Conservation (phyloP, 768 basidiomycete genomes). For the Grammothele lineata region DNA sequence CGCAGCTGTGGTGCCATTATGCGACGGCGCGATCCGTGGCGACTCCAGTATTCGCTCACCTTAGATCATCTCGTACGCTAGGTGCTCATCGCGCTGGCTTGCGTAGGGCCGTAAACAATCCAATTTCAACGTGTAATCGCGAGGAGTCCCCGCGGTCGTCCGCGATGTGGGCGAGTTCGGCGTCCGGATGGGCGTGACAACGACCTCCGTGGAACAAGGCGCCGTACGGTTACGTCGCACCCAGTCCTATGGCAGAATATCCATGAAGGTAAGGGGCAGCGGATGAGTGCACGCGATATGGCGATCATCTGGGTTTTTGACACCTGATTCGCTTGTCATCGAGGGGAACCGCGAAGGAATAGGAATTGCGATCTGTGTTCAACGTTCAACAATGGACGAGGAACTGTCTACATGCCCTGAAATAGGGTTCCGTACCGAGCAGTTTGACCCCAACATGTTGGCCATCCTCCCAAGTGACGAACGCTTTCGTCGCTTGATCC, state of each 20-base stretch:
- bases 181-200: slow-evolving; percentile 26
- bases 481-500: slow-evolving; percentile 65
- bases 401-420: too few species aligned
- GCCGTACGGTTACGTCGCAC: slow-evolving; percentile 72
- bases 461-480: slow-evolving; percentile 87
- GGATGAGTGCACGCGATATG: slow-evolving; percentile 50
- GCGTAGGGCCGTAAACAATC: slow-evolving; percentile 74
- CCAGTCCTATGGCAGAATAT: slow-evolving; percentile 78
- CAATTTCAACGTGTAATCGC: slow-evolving; percentile 48
- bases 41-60: slow-evolving; percentile 44
- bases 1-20: slow-evolving; percentile 1
- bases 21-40: slow-evolving; percentile 25
- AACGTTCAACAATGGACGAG: not conserved
- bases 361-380: slow-evolving; percentile 60
- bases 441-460: slow-evolving; percentile 75
- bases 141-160: not conserved
- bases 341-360: slow-evolving; percentile 83
- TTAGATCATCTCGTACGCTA: slow-evolving; percentile 58
- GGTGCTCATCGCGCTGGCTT: slow-evolving; percentile 66
- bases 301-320: slow-evolving; percentile 79
- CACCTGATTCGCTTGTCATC: slow-evolving; percentile 82
- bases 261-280: slow-evolving; percentile 74
- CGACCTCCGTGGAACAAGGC: slow-evolving; percentile 64
- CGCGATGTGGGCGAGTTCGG: slow-evolving; percentile 11
- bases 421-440: slow-evolving; percentile 51